Evolutionary conservation across 2,329 filamentous ascomycete genomes (phyloP).

Genomic region (Fusarium mangiferae): DNA sequence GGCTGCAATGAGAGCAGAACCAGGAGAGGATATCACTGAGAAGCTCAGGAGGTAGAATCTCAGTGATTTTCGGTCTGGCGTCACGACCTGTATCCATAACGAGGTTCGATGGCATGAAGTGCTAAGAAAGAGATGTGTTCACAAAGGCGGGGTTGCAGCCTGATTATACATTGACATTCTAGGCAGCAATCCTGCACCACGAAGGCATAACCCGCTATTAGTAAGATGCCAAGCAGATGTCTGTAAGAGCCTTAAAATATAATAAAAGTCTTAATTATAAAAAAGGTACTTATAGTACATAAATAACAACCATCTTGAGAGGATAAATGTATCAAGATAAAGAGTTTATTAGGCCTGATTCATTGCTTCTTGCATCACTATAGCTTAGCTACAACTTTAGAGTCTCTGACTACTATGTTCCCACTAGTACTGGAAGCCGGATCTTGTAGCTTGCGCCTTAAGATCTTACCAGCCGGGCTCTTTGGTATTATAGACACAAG

Average conservation of each 20-base stretch:
- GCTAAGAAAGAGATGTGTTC: not conserved
- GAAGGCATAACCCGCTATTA: fast-evolving
- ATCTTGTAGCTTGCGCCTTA: not conserved
- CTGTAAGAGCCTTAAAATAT: too few species aligned
- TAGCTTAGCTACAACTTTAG: not conserved
- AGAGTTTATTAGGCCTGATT: too few species aligned
- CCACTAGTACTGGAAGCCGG: fast-evolving
- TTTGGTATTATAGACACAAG: conserved; percentile 4
- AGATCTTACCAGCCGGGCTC: not conserved
- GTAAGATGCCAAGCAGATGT: too few species aligned
- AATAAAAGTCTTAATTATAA: fast-evolving
- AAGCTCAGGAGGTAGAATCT: fast-evolving
- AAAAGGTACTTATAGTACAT: too few species aligned
- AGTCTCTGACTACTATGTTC: not conserved
- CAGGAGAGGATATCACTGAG: fast-evolving
- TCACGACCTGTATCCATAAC: fast-evolving
- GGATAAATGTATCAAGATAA: too few species aligned
- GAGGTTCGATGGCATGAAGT: too few species aligned
- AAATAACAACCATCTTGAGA: too few species aligned
- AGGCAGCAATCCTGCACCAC: fast-evolving
- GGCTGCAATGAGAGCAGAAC: not conserved
- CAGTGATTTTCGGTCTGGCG: fast-evolving
- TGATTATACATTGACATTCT: fast-evolving
- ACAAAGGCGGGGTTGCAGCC: not conserved
- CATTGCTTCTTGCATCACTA: too few species aligned